A percentile compares a stretch with the other conserved stretches of the same genome.
These are phyloP conservation scores for Aspergillus quadrilineatus DNA, from an alignment of 2,329 filamentous ascomycete genomes.

Conservation along the genomic window DNA sequence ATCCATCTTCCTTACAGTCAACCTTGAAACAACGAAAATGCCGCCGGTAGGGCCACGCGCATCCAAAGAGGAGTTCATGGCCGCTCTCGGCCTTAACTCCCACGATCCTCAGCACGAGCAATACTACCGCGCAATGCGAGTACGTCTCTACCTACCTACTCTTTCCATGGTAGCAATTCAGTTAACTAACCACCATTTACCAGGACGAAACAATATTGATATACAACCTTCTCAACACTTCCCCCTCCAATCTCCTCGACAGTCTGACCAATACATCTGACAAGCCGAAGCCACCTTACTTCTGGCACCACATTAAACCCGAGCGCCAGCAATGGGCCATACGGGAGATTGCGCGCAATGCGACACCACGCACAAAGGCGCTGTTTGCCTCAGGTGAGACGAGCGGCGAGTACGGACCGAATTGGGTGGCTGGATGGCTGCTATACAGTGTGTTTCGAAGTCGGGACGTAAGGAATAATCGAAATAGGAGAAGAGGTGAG, in stretches of 20 bases:
- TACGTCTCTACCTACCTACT: constrained; percentile 24
- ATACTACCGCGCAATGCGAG: constrained; percentile 47
- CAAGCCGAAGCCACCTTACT: constrained; percentile 41
- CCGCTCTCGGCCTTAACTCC: constrained; percentile 41
- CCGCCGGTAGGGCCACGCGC: constrained; percentile 42
- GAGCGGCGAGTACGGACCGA: constrained; percentile 46
- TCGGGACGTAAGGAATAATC: constrained; percentile 47
- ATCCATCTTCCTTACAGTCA: not conserved
- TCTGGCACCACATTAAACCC: constrained; percentile 48
- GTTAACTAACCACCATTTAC: not conserved
- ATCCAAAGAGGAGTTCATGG: constrained; percentile 50
- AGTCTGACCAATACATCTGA: constrained; percentile 28
- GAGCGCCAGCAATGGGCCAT: constrained; percentile 45
- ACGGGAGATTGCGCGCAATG: constrained; percentile 44
- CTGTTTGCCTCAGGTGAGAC: constrained; percentile 44
- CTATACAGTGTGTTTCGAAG: constrained; percentile 51
- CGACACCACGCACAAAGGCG: constrained; percentile 37
- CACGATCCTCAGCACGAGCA: constrained; percentile 45
- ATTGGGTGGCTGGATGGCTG: constrained; percentile 49
- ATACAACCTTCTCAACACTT: constrained; percentile 44
- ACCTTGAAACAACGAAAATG: constrained; percentile 21
- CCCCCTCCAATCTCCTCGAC: constrained; percentile 42
- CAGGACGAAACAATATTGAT: constrained; percentile 48
- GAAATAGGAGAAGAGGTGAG: constrained; percentile 43
- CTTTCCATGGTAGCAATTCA: not conserved